These are phyloP conservation scores for Yamadazyma blattariae DNA, from an alignment of 1,139 yeast species.

Conservation along the genomic window DNA sequence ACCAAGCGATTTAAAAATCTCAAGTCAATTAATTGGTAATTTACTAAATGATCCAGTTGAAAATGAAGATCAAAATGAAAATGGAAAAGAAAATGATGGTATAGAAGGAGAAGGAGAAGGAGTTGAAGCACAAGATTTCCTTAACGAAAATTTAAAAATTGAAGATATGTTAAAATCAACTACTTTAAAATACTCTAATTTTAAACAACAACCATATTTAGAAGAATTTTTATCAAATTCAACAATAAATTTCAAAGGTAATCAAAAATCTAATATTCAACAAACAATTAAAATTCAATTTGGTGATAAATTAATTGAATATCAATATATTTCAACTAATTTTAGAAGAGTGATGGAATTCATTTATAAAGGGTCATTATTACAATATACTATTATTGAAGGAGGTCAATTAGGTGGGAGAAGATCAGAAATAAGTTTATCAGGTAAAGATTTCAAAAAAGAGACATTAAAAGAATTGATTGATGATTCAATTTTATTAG, in stretches of 20 bases:
- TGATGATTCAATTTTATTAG: constrained; percentile 24
- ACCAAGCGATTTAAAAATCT: constrained; percentile 43
- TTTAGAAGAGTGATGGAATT: constrained; percentile 47
- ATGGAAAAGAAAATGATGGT: constrained; percentile 6
- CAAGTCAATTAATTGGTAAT: constrained; percentile 39
- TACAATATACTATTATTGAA: constrained; percentile 50
- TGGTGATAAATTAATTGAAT: constrained; percentile 33
- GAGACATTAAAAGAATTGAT: constrained; percentile 26
- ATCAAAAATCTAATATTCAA: constrained; percentile 30
- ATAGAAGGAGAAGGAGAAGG: constrained; percentile 7
- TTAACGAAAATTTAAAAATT: constrained; percentile 1
- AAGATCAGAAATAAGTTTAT: constrained; percentile 44
- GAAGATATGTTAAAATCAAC: constrained; percentile 26
- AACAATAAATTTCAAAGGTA: constrained; percentile 40
- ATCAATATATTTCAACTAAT: constrained; percentile 40
- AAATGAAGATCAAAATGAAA: neutral
- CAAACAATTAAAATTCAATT: constrained; percentile 36
- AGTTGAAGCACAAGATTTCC: neutral
- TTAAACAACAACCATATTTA: constrained; percentile 48
- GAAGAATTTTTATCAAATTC: constrained; percentile 35
- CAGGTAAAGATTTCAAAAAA: constrained; percentile 31
- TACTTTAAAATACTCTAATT: constrained; percentile 25
- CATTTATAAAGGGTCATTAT: constrained; percentile 26
- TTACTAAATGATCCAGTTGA: constrained; percentile 15
- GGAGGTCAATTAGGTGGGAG: constrained; percentile 59